These are phyloP conservation scores for Leccinum rimulosum DNA, from an alignment of 768 basidiomycete genomes.

Conservation along the genomic window DNA sequence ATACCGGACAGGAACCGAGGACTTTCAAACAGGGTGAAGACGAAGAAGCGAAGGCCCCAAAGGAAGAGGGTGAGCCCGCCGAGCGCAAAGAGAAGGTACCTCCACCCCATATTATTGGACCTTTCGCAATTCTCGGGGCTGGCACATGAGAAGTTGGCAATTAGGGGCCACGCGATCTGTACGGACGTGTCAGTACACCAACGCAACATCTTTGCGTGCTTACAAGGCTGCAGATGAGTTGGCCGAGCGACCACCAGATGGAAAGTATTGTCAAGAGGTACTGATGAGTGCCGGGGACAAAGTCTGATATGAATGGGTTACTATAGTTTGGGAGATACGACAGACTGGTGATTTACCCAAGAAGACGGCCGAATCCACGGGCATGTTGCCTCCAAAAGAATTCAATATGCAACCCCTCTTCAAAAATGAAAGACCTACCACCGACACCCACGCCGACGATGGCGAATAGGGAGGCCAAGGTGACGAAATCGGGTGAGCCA, in stretches of 20 bases:
- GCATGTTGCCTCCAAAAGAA: constrained; percentile 45
- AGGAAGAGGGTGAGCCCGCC: constrained; percentile 52
- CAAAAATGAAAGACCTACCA: constrained; percentile 22
- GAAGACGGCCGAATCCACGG: constrained; percentile 53
- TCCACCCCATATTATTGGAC: constrained; percentile 61
- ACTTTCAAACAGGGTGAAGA: constrained; percentile 53
- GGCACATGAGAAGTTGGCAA: constrained; percentile 52
- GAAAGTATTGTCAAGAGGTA: constrained; percentile 57
- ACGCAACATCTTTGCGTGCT: constrained; percentile 4
- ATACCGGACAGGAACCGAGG: constrained; percentile 56
- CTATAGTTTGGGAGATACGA: not conserved
- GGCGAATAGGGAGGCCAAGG: constrained; percentile 47
- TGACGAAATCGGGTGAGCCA: constrained; percentile 43
- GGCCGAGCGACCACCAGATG: constrained; percentile 59
- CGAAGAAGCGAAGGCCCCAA: constrained; percentile 50
- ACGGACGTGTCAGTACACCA: not conserved
- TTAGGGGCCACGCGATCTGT: constrained; percentile 59
- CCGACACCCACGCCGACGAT: constrained; percentile 49
- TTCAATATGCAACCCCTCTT: not conserved
- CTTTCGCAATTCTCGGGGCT: constrained; percentile 35
- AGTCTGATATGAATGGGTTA: constrained; percentile 37
- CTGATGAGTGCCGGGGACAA: constrained; percentile 52
- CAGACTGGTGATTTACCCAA: constrained; percentile 34
- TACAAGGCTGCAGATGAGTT: constrained; percentile 48
- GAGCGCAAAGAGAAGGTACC: constrained; percentile 54